Base-by-base conservation (phyloP, 2,329 filamentous ascomycete genomes). In the Harringtonia lauricola region DNA sequence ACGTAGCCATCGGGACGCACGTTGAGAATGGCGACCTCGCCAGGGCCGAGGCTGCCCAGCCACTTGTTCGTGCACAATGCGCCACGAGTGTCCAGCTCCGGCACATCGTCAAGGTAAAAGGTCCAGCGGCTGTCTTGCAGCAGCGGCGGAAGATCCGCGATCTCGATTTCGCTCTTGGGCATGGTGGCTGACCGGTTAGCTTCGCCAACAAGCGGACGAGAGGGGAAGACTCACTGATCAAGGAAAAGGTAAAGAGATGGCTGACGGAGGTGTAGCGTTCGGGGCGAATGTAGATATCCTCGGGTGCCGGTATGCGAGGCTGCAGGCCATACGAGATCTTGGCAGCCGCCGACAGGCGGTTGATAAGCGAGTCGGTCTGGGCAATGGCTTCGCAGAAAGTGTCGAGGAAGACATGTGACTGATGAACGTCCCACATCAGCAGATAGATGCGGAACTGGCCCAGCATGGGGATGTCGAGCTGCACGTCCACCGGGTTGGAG, bases 361-460 rank as follows among this genome's bases (percentile, higher is more conserved):
- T 75, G 28, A 85, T 66, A 35, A 83, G 70, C 1, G 73, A 76
- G 7, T 63, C 60, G 24, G 59, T 56, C 2, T 68, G 64, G 2
- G 68, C 66, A 40, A 84, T 66, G 10, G 70, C 63, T 22, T 67
- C 62, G 51, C 74, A 81, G 34, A 86, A 68, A 0, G 65, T 67
- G 8, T 72, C 64, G 21, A 87, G 64, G 59, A 85, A 85, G 64
- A 62, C 43, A 64, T 64, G 45, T 26, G 51, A 47, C 49, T 52
- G 4, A 71, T 69, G 28, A 68, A 86, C 66, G 53, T 85, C 70
- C 54, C 74, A 76, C 48, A 78, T 73, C 47, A 89, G 72, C 47
- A 88, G 71, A 58, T 84, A 87, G 37, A 87, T 73, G 39, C 81
- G 74, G 65, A 88, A 89, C 55, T 89, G 84, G 22, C 83, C 80